phyloP scores from a whole-genome alignment of 441 rosid genomes.

The Brassica balearica region DNA sequence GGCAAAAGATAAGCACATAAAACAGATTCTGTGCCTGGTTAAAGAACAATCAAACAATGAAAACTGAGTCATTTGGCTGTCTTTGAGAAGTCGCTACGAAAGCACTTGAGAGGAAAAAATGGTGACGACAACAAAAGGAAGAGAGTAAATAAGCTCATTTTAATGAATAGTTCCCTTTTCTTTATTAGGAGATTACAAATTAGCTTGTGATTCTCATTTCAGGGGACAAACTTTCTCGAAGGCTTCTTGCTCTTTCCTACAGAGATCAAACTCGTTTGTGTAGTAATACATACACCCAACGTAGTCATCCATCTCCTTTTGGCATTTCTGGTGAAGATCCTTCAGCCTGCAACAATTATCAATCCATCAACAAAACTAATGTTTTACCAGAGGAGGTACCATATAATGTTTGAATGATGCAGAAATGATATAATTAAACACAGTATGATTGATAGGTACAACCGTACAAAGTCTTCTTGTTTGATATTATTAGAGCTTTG shows the following conservation, averaged over 20 bases:
- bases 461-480: not conserved
- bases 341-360: conserved; percentile 64
- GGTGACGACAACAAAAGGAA: not conserved
- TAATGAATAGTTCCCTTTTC: no score
- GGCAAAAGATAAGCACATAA: not conserved
- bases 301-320: conserved; percentile 86
- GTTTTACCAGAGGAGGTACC: not conserved
- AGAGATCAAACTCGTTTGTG: conserved; percentile 90
- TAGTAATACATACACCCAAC: conserved; percentile 98
- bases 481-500: not conserved
- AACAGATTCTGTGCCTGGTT: not conserved
- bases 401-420: not conserved
- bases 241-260: conserved; percentile 94
- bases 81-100: conserved; percentile 4
- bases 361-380: conserved; percentile 5
- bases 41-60: not conserved
- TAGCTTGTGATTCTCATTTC: conserved; percentile 52
- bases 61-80: conserved; percentile 14
- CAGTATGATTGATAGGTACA: not conserved
- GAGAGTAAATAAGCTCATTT: not conserved
- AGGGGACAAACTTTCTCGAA: conserved; percentile 94
- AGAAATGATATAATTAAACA: not conserved
- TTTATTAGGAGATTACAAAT: conserved; percentile 37
- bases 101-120: conserved; percentile 13
- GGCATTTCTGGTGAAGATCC: conserved; percentile 92